Evolutionary conservation across 2,329 filamentous ascomycete genomes (phyloP).

Genomic region (Colletotrichum sp.): DNA sequence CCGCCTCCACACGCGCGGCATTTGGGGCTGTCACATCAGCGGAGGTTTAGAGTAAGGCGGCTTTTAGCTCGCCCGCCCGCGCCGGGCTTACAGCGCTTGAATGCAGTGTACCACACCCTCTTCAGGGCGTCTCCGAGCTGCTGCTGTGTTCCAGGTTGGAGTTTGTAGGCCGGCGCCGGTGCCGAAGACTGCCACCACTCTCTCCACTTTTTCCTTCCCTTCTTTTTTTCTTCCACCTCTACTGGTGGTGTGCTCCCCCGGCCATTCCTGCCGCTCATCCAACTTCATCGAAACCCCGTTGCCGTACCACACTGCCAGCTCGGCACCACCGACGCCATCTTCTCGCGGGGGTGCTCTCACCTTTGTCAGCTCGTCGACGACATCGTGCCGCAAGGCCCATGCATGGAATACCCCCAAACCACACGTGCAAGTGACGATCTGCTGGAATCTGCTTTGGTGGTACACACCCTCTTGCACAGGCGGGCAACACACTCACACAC

Average conservation of each 20-base stretch:
- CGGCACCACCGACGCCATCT: slow-evolving; percentile 4
- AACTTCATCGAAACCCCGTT: neutral
- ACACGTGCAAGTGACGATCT: neutral
- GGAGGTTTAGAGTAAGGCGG: neutral
- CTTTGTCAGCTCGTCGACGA: neutral
- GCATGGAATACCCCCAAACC: neutral
- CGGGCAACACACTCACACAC: neutral
- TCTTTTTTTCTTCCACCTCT: neutral
- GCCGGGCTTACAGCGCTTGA: neutral
- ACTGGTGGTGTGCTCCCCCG: neutral
- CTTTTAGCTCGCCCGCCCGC: neutral
- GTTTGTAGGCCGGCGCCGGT: neutral
- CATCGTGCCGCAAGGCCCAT: neutral
- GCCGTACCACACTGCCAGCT: neutral
- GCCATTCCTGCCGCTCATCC: neutral
- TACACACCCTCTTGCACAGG: neutral
- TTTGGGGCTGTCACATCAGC: neutral
- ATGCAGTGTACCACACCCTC: neutral
- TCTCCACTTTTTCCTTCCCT: neutral
- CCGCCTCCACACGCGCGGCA: neutral
- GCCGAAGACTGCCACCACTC: neutral
- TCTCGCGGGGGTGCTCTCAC: neutral
- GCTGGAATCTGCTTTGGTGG: neutral
- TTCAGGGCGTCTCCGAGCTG: neutral
- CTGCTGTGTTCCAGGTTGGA: neutral